Conservation (phyloP, 1,284 basidiomycete species). For the Ceratobasidium sp. region DNA sequence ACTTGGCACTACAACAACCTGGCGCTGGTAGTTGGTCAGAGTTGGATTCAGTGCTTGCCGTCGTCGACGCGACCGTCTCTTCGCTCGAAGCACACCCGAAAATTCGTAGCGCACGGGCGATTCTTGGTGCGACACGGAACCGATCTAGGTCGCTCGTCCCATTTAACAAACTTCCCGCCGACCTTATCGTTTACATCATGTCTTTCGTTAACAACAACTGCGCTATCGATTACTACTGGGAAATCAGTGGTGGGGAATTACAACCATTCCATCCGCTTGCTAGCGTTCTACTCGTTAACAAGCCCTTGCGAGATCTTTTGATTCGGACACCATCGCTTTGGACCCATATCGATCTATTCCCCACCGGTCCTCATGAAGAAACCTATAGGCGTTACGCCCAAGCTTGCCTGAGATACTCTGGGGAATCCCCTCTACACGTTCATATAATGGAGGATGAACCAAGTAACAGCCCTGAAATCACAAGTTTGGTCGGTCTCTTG, state of each 20-base stretch:
- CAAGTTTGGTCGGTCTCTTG: background rate
- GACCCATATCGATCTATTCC: conserved; percentile 3
- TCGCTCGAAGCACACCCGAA: background rate
- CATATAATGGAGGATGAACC: background rate
- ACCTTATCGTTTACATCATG: background rate
- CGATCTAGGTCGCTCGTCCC: background rate
- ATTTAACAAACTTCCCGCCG: background rate
- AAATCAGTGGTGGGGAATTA: too few species aligned
- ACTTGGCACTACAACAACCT: background rate
- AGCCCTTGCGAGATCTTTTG: background rate
- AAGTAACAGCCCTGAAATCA: background rate
- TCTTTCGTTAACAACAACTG: conserved; percentile 1
- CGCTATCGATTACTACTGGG: background rate
- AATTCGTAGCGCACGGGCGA: background rate
- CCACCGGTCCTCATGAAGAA: background rate
- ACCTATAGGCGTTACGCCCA: background rate
- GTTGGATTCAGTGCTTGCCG: background rate
- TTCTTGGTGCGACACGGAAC: background rate
- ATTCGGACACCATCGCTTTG: conserved; percentile 1
- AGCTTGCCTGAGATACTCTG: background rate
- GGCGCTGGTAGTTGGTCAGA: background rate
- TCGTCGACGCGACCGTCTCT: background rate
- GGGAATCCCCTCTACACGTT: background rate
- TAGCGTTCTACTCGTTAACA: background rate
- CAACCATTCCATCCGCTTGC: too few species aligned